A percentile compares a stretch with the other conserved stretches of the same genome.
These are phyloP conservation scores for Paraconiothyrium brasiliense DNA, from an alignment of 2,329 filamentous ascomycete genomes.

Conservation along the genomic window DNA sequence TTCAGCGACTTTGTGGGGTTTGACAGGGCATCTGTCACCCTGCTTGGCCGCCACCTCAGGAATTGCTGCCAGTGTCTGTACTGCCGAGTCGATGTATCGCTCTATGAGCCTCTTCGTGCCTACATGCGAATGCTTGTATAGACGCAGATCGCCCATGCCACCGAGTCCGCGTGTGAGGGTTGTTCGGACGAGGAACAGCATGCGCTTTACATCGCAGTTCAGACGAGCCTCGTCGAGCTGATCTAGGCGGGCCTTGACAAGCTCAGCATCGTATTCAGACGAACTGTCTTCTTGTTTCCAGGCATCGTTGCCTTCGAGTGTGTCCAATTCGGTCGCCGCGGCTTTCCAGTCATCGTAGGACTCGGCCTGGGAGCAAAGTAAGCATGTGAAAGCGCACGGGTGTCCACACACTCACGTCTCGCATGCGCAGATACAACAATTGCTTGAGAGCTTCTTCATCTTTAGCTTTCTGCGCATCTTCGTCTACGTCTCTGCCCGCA, in stretches of 20 bases:
- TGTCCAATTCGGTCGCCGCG: conserved; percentile 80
- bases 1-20: conserved; percentile 70
- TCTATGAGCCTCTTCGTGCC: conserved; percentile 91
- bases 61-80: conserved; percentile 76
- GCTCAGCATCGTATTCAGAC: conserved; percentile 74
- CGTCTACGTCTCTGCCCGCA: conserved; percentile 18
- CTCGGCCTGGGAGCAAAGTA: conserved; percentile 64
- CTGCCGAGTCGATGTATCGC: conserved; percentile 81
- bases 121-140: conserved; percentile 85
- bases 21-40: conserved; percentile 61
- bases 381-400: conserved; percentile 39
- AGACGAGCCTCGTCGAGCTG: conserved; percentile 79
- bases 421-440: conserved; percentile 70
- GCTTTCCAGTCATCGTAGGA: conserved; percentile 76
- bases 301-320: conserved; percentile 78
- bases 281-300: conserved; percentile 78
- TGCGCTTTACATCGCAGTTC: conserved; percentile 75
- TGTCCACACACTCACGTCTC: conserved; percentile 63
- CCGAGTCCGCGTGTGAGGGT: conserved; percentile 82
- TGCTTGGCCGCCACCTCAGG: conserved; percentile 68
- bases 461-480: conserved; percentile 13
- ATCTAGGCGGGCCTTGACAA: conserved; percentile 74
- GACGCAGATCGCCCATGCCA: conserved; percentile 81
- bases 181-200: conserved; percentile 84
- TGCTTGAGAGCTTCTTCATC: conserved; percentile 58